These are phyloP conservation scores for Petunia hybrid DNA, from an alignment of 305 asterid species.

Conservation along the genomic window DNA sequence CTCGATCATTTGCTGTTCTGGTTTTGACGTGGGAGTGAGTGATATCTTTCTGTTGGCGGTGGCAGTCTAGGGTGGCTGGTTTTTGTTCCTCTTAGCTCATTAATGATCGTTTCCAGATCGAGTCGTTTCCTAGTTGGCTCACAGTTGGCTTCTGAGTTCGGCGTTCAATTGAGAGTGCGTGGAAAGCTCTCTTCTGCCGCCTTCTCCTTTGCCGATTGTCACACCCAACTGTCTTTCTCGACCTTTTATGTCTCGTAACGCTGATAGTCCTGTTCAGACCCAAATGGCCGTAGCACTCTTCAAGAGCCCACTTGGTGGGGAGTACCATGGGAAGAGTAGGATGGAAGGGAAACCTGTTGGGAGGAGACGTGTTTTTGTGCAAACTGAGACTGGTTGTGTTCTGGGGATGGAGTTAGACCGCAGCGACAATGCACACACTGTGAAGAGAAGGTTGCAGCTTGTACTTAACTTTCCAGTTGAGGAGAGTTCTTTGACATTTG, in stretches of 20 bases:
- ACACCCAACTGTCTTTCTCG: conserved; percentile 39
- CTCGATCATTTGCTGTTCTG: conserved; percentile 37
- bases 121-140: conserved; percentile 38
- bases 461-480: conserved; percentile 83
- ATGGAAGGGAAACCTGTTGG: conserved; percentile 66
- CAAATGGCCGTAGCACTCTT: conserved; percentile 94
- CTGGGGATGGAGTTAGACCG: conserved; percentile 94
- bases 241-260: conserved; percentile 73
- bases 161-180: conserved; percentile 54
- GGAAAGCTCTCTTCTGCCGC: conserved; percentile 58
- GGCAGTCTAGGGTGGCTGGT: conserved; percentile 34
- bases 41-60: conserved; percentile 27
- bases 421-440: conserved; percentile 87
- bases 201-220: conserved; percentile 66
- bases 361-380: conserved; percentile 87
- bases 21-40: background rate
- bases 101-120: conserved; percentile 50
- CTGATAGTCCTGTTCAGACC: conserved; percentile 90
- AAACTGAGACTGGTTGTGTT: conserved; percentile 90
- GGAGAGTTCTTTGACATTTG: conserved; percentile 90
- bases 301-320: conserved; percentile 73
- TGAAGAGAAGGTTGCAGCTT: conserved; percentile 84
- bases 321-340: conserved; percentile 64
- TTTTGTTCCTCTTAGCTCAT: conserved; percentile 36
- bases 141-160: conserved; percentile 62